A percentile compares a stretch with the other conserved stretches of the same genome.
Conservation (phyloP, 1,284 basidiomycete genomes). For the Fistulinella staudtii region DNA sequence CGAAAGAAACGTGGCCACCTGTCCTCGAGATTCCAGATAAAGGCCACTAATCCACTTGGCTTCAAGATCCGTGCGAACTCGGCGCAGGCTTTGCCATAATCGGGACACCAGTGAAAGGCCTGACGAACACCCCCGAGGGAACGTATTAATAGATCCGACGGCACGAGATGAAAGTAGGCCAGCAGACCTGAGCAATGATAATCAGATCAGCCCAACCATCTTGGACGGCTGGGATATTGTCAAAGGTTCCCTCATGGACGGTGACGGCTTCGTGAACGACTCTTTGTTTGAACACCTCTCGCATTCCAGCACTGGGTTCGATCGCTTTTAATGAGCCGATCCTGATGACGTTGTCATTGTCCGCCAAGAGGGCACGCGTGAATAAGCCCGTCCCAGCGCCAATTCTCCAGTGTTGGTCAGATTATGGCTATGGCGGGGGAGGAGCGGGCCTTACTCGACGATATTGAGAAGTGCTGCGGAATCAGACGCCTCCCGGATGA, state of each 20-base stretch:
- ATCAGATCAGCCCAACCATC: slow-evolving; percentile 71
- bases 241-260: slow-evolving; percentile 61
- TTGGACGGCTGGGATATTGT: slow-evolving; percentile 46
- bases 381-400: slow-evolving; percentile 78
- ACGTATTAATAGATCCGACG: not conserved
- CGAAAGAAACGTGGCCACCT: slow-evolving; percentile 36
- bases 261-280: slow-evolving; percentile 50
- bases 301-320: slow-evolving; percentile 75
- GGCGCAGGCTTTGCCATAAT: slow-evolving; percentile 57
- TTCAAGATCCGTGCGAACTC: slow-evolving; percentile 74
- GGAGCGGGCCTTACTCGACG: slow-evolving; percentile 53
- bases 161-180: not conserved
- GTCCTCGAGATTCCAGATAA: slow-evolving; percentile 81
- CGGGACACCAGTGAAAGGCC: slow-evolving; percentile 83
- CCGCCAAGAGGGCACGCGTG: slow-evolving; percentile 67
- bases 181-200: slow-evolving; percentile 64
- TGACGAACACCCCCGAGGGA: slow-evolving; percentile 24
- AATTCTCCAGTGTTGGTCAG: slow-evolving; percentile 38
- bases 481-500: slow-evolving; percentile 49
- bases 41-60: slow-evolving; percentile 56
- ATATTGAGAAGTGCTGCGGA: slow-evolving; percentile 48
- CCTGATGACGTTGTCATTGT: slow-evolving; percentile 48
- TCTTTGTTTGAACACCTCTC: slow-evolving; percentile 52
- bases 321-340: slow-evolving; percentile 56
- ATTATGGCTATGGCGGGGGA: not conserved